A percentile compares a stretch with the other conserved stretches of the same genome.
phyloP scores from a whole-genome alignment of 768 basidiomycete species.

The Roridomyces roridus region DNA sequence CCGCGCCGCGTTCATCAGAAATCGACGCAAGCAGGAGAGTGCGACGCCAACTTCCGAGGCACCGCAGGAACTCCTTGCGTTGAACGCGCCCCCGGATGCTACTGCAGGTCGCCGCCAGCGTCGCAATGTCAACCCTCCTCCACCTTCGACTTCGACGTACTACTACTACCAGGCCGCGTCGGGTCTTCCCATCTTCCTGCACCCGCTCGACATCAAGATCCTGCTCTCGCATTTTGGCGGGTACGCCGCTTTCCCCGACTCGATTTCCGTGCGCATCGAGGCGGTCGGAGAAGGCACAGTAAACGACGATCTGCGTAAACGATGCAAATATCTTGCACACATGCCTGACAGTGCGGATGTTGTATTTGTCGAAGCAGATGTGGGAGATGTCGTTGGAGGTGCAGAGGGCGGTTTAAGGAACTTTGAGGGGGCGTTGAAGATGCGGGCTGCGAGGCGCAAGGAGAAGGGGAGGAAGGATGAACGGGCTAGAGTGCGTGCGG shows the following conservation, averaged over 20 bases:
- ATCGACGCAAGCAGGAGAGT: conserved; percentile 36
- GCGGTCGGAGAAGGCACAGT: conserved; percentile 78
- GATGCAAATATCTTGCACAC: conserved; percentile 95
- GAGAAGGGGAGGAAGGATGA: conserved; percentile 91
- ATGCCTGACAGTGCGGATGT: conserved; percentile 92
- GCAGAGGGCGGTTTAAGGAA: conserved; percentile 69
- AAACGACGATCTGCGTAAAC: conserved; percentile 91
- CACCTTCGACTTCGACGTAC: conserved; percentile 88
- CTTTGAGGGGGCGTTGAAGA: conserved; percentile 84
- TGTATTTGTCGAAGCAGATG: conserved; percentile 89
- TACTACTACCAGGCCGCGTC: conserved; percentile 96
- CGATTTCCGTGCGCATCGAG: conserved; percentile 82
- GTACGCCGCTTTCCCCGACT: conserved; percentile 86
- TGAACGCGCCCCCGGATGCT: conserved; percentile 13
- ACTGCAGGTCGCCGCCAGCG: conserved; percentile 50
- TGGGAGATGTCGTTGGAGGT: conserved; percentile 75
- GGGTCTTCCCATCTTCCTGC: conserved; percentile 90
- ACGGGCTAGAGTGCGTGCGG: conserved; percentile 76
- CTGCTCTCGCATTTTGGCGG: conserved; percentile 82
- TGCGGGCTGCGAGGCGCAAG: conserved; percentile 73
- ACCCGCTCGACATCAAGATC: conserved; percentile 95
- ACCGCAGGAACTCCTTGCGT: conserved; percentile 63
- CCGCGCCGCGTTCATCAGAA: conserved; percentile 40
- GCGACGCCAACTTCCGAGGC: conserved; percentile 7
- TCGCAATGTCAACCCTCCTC: conserved; percentile 84